Base-by-base conservation (phyloP, 257 asterid genomes). In the Paulownia fortunei region DNA sequence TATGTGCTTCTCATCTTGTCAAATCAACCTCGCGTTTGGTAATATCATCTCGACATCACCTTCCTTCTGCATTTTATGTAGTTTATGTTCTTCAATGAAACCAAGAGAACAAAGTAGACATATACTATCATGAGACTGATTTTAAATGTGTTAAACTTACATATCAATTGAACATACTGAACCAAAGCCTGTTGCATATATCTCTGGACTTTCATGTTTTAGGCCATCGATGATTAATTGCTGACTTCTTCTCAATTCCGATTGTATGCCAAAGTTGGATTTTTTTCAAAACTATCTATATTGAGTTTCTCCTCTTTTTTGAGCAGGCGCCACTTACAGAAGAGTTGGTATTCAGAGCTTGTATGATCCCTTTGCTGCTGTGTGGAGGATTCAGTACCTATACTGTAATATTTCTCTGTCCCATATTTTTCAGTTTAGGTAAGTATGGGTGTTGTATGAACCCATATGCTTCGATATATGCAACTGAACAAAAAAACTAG, bases 271-370 rank as follows among this genome's bases (percentile, higher is more conserved):
- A 42, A 36, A 41, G 12, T 67, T 44, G 42, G 44, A 74, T 12
- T 73, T 56, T 51, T n/a, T 19, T 34, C 16, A 4, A n/a, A 76
- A 39, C 56, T 77, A 60, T 72, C 60, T 46, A 61, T 42, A 10
- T 46, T 78, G 19, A 32, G 36, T 32, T 59, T 12, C 62, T 72
- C 67, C 11, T 19, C 27, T 5, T 70, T 78, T 63, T 77, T 80
- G 67, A 55, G 60, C 94, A 93, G 99, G 99, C 97, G 47, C 99
- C 99, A 69, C 81, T 96, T 63, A 88, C 98, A 0, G 98, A 96
- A 83, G 99, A 96, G 84, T 81, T 96, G 91, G 97, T 96, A 32
- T 96, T 96, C 84, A 91, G 99, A 86, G 97, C 99, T 62, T 96
- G 96, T 81, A 96, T 96, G 98, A 84, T 92, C 74, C 92, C 99